A percentile compares a stretch with the other conserved stretches of the same genome.
Conservation (phyloP, 2,329 filamentous ascomycete species). For the Phaeosphaeria sp. region DNA sequence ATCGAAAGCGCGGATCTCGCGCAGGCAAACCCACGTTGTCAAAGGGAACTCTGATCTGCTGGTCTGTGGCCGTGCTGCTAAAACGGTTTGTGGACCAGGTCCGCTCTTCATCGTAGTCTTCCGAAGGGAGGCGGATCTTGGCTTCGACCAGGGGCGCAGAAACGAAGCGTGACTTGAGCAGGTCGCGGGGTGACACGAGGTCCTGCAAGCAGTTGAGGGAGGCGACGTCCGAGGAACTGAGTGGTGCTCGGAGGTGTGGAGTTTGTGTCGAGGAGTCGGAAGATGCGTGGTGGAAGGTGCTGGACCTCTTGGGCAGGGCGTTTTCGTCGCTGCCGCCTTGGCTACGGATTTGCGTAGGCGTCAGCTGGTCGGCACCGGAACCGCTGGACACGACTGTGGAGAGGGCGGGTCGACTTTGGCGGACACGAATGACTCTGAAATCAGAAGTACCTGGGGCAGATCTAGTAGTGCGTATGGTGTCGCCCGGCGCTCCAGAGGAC, state of each 20-base stretch:
- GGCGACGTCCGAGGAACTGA: constrained; percentile 45
- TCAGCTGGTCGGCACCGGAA: constrained; percentile 21
- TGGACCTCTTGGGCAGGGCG: constrained; percentile 14
- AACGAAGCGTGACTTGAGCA: constrained; percentile 46
- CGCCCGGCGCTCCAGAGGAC: constrained; percentile 33
- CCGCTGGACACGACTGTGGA: constrained; percentile 45
- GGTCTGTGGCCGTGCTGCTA: constrained; percentile 18
- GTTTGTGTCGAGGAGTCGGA: constrained; percentile 32
- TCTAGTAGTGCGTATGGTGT: constrained; percentile 24
- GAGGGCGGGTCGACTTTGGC: constrained; percentile 37
- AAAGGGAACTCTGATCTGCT: constrained; percentile 35
- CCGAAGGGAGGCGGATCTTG: constrained; percentile 44
- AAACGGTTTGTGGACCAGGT: constrained; percentile 26
- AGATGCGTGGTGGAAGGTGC: constrained; percentile 20
- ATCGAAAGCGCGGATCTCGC: constrained; percentile 47
- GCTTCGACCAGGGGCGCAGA: constrained; percentile 48
- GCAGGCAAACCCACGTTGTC: constrained; percentile 42
- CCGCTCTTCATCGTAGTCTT: constrained; percentile 35
- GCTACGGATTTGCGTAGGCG: constrained; percentile 3
- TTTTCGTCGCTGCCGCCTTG: constrained; percentile 24
- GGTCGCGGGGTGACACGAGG: constrained; percentile 42
- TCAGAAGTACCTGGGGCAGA: constrained; percentile 22
- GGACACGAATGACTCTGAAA: constrained; percentile 31
- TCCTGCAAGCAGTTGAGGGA: constrained; percentile 49
- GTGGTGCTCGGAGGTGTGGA: constrained; percentile 30